Conservation (phyloP, 768 basidiomycete genomes). For the Tricholoma sp. region DNA sequence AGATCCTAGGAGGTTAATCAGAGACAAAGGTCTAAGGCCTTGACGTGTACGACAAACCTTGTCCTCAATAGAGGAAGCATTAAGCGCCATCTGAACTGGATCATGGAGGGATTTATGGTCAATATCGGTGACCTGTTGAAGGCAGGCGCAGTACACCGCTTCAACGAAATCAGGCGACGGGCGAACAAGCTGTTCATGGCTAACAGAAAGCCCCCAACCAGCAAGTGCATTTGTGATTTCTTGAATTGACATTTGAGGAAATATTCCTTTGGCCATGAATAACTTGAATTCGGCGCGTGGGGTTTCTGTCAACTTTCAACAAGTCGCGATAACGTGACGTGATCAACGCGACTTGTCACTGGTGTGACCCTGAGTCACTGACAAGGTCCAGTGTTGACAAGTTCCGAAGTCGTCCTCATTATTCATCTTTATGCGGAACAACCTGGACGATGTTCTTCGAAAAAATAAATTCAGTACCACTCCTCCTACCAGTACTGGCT, state of each 20-base stretch:
- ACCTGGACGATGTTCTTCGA: slow-evolving; percentile 1
- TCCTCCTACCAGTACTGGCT: background rate
- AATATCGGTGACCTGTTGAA: slow-evolving; percentile 67
- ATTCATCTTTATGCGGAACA: slow-evolving; percentile 1
- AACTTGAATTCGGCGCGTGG: background rate
- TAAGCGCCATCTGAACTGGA: slow-evolving; percentile 51
- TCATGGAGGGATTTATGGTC: slow-evolving; percentile 53
- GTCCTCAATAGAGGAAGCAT: slow-evolving; percentile 45
- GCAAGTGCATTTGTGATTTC: slow-evolving; percentile 64
- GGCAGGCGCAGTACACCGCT: slow-evolving; percentile 62
- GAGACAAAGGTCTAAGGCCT: background rate
- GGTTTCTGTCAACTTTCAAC: no score
- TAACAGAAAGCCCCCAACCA: slow-evolving; percentile 66
- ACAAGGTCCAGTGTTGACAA: no score
- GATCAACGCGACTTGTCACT: slow-evolving; percentile 16
- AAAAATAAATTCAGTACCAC: background rate
- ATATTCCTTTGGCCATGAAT: slow-evolving; percentile 45
- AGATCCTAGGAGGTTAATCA: slow-evolving; percentile 47
- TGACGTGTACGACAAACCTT: slow-evolving; percentile 34
- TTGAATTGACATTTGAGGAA: slow-evolving; percentile 57
- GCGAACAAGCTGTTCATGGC: slow-evolving; percentile 59
- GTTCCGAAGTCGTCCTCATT: no score
- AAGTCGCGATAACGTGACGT: background rate
- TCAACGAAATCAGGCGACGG: slow-evolving; percentile 72
- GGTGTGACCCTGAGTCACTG: no score